Base-by-base conservation (phyloP, 228 moss, liverwort and hornwort genomes). In the Sphagnum magellanicum region DNA sequence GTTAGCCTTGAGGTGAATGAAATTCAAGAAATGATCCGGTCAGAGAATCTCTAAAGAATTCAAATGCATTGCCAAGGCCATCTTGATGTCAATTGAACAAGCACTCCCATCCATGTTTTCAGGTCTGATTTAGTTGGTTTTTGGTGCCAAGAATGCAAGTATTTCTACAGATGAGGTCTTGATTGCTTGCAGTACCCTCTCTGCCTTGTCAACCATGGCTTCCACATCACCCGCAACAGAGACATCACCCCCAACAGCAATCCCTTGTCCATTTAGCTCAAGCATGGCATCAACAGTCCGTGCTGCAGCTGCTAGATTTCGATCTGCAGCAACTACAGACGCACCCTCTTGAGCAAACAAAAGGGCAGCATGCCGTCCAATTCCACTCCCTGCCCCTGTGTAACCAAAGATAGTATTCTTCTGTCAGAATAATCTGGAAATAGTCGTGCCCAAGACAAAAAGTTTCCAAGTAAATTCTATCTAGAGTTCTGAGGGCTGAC, bases 301-400 rank as follows among this genome's bases (percentile, higher is more conserved):
- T 51, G 90, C 91, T 10, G 93, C 98, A 64, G 93, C 87, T 57
- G 93, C 80, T 51, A 87, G 77, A 68, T 98, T 89, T 67, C 85
- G 72, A n/a, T 98, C 94, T 48, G 89, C 79, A 53, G 90, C 94
- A 67, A 75, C 89, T 17, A 98, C 94, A 67, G 88, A 94, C 47
- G 98, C 98, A 66, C 98, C 98, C 70, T 98, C 98, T 16, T 90
- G 93, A 0, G 94, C 98, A 6, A 98, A 98, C 76, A 98, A 67
- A 5, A 98, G 80, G 47, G 98, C 92, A 71, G 94, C 92, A 69
- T 98, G 90, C 14, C 90, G 77, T 69, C 98, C 98, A 66, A 98
- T 98, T 71, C 98, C 98, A 79, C 90, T 98, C 61, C 98, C 98
- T 5, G 98, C 98, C 69, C 98, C 98, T 87, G 72, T 32, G 32